Evolutionary conservation across 192 early-diverging fungal genomes (phyloP), one percentile per base, ranked within the genome.

Genomic region (Coemansia sp.): DNA sequence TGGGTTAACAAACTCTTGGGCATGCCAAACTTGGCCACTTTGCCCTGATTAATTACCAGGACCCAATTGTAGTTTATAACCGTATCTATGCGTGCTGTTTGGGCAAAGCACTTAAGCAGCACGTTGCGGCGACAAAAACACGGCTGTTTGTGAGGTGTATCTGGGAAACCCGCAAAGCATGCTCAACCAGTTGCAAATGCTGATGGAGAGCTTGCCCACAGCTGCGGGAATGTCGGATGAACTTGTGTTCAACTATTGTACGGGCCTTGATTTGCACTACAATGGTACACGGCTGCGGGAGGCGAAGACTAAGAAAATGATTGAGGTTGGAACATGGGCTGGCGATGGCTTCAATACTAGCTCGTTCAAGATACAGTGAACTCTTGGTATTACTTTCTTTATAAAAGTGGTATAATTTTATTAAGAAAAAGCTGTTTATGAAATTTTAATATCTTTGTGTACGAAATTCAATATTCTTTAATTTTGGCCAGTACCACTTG

Each of bases 1-100:
- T 5, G 44, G 6, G 51, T 35, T 18, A 68, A 14, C 10, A 68
- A 43, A 5, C 43, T 48, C 43, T 43, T 32, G 2, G 67, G 60
- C 30, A 55, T 63, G 31, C 50, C 73, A 59, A 62, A 66, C 58
- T 77, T 67, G 6, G 49, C 56, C 0, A 70, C 58, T 25, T 42
- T 38, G 18, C 73, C 73, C 6, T 61, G 43, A 28, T 77, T 72
- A 61, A 85, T 66, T 4, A 88, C 87, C 52, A 88, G 46, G 10
- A 88, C 73, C 4, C 83, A 66, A 51, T 88, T 84, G 48, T 77
- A 83, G 40, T 81, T 71, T 78, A 84, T 57, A 7, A 84, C 71
- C 4, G 88, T 89, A 54, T 86, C 80, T 6, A 89, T n/a, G 14
- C 0, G 55, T 70, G 1, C 16, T 25, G 2, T 42, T 27, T n/a